A percentile compares a stretch with the other conserved stretches of the same genome.
phyloP scores from a whole-genome alignment of 2,329 filamentous ascomycete genomes.

The Microdochium bolleyi region DNA sequence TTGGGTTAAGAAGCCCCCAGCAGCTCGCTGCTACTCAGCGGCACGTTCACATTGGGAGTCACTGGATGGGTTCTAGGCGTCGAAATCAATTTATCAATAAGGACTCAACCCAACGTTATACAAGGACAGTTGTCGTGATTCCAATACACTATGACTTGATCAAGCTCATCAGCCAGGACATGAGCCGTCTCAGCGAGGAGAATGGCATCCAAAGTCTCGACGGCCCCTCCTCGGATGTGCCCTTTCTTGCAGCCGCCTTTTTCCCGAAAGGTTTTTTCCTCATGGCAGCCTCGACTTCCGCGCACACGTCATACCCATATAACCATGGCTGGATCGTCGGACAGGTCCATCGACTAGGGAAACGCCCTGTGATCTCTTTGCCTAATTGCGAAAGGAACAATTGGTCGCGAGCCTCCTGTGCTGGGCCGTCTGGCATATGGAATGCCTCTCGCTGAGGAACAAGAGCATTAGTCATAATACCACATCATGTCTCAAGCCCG shows the following conservation, averaged over 20 bases:
- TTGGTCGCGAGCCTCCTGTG: conserved; percentile 49
- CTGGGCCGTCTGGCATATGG: conserved; percentile 44
- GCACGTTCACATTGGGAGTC: no score
- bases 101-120: no score
- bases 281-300: conserved; percentile 37
- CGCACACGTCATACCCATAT: conserved; percentile 55
- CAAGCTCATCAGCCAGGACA: no score
- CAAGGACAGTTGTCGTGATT: no score
- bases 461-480: not conserved
- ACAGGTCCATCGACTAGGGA: conserved; percentile 58
- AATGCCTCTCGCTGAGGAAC: conserved; percentile 35
- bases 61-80: no score
- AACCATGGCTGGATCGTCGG: conserved; percentile 55
- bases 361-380: conserved; percentile 40
- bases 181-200: no score
- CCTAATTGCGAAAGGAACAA: conserved; percentile 49
- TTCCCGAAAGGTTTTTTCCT: not conserved
- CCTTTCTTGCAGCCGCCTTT: not conserved
- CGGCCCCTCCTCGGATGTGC: no score
- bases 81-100: no score
- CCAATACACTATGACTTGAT: no score
- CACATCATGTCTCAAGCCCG: not conserved
- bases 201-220: no score
- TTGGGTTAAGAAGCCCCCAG: no score
- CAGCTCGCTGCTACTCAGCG: not conserved